These are phyloP conservation scores for Salinomyces thailandicus DNA, from an alignment of 2,329 filamentous ascomycete species.

Conservation along the genomic window DNA sequence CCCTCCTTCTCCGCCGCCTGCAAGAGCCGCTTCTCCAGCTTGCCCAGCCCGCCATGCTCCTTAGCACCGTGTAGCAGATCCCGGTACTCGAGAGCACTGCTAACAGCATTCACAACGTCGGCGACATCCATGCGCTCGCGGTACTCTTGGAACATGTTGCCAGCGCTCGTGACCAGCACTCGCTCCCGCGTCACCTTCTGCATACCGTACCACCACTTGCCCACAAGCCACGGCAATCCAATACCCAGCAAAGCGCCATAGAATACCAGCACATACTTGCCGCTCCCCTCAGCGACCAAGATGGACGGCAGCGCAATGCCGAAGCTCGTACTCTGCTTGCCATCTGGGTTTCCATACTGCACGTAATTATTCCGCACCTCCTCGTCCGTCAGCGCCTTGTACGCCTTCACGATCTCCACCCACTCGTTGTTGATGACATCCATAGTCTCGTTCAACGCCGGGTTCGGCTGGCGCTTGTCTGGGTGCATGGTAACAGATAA, in stretches of 20 bases:
- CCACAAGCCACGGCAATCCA: constrained; percentile 82
- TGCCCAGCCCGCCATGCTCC: constrained; percentile 68
- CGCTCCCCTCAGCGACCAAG: constrained; percentile 85
- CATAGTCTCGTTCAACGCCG: constrained; percentile 76
- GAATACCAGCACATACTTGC: constrained; percentile 85
- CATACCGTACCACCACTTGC: constrained; percentile 97
- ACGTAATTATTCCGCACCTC: constrained; percentile 95
- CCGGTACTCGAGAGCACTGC: constrained; percentile 76
- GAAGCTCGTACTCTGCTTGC: constrained; percentile 96
- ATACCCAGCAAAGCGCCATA: constrained; percentile 85
- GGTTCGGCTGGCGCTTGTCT: constrained; percentile 79
- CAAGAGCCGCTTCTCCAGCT: constrained; percentile 70
- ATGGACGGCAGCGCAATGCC: constrained; percentile 91
- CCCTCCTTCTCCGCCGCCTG: constrained; percentile 42
- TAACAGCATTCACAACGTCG: constrained; percentile 69
- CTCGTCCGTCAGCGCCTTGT: constrained; percentile 95
- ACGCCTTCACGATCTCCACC: constrained; percentile 93
- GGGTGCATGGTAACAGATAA: constrained; percentile 82
- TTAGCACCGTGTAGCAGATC: constrained; percentile 65
- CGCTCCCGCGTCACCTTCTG: constrained; percentile 89
- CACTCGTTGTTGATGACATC: constrained; percentile 79
- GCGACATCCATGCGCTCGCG: constrained; percentile 72
- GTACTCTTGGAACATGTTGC: constrained; percentile 89
- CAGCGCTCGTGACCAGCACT: constrained; percentile 84
- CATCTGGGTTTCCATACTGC: constrained; percentile 90